Evolutionary conservation across 768 basidiomycete genomes (phyloP).

Genomic region (Naganishia antarctica): DNA sequence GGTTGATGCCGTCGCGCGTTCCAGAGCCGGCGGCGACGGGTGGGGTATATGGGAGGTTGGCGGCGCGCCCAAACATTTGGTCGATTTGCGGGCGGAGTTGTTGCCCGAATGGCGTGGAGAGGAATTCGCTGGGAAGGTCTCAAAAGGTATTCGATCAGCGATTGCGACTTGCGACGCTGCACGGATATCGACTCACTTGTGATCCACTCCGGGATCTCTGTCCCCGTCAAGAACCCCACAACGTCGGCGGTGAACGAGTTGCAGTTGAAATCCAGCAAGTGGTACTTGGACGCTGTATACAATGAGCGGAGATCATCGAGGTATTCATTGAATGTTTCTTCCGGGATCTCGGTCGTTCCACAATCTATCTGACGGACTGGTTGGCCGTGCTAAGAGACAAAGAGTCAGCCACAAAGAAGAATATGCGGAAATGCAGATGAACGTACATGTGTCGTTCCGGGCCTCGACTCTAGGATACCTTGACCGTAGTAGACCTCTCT

Average conservation of each 20-base stretch:
- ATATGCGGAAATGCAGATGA: background rate
- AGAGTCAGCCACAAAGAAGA: background rate
- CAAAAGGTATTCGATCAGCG: background rate
- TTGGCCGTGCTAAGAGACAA: conserved; percentile 68
- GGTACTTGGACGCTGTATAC: conserved; percentile 78
- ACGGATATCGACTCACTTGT: conserved; percentile 56
- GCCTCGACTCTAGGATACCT: conserved; percentile 62
- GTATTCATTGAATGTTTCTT: conserved; percentile 81
- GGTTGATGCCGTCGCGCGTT: background rate
- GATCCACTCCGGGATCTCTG: conserved; percentile 73
- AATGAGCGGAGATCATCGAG: conserved; percentile 65
- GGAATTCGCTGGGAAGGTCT: conserved; percentile 61
- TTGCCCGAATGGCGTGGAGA: conserved; percentile 81
- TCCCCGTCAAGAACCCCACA: conserved; percentile 78
- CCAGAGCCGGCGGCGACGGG: conserved; percentile 47
- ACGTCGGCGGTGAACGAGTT: conserved; percentile 85
- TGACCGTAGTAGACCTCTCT: conserved; percentile 87
- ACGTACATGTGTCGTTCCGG: conserved; percentile 77
- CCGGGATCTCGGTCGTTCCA: conserved; percentile 74
- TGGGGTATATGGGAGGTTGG: conserved; percentile 40
- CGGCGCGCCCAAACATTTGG: conserved; percentile 66
- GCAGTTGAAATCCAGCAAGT: conserved; percentile 76
- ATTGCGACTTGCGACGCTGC: background rate
- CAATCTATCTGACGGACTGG: conserved; percentile 68
- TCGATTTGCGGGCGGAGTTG: conserved; percentile 86